Conservation (phyloP, 129 eudicot genomes). For the Saposhnikovia divaricata region DNA sequence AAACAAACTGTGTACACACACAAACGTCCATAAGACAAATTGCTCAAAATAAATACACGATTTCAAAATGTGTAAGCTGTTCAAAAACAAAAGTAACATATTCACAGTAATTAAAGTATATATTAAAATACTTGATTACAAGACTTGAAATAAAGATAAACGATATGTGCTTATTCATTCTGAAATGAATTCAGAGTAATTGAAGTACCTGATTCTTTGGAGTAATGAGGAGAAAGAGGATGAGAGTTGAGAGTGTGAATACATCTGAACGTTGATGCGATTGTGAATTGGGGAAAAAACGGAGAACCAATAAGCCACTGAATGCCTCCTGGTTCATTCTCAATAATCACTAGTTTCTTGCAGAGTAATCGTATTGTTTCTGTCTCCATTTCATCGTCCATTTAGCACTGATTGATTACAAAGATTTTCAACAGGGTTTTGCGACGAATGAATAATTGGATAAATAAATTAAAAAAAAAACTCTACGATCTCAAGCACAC, state of each 20-base stretch:
- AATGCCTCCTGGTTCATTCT: slow-evolving; percentile 42
- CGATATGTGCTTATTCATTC: too few species aligned
- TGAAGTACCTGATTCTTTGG: slow-evolving; percentile 77
- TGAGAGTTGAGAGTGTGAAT: slow-evolving; percentile 48
- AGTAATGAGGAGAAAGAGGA: slow-evolving; percentile 46
- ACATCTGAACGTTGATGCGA: slow-evolving; percentile 74
- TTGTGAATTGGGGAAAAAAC: slow-evolving; percentile 40
- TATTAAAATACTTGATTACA: too few species aligned
- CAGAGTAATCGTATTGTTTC: slow-evolving; percentile 42
- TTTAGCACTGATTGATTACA: not conserved
- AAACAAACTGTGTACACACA: not conserved
- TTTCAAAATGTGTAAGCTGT: too few species aligned
- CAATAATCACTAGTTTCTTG: slow-evolving; percentile 35
- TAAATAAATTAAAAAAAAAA: too few species aligned
- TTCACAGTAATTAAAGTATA: too few species aligned
- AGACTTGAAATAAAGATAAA: too few species aligned
- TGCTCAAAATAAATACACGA: not conserved
- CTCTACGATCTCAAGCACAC: too few species aligned
- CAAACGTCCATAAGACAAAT: too few species aligned
- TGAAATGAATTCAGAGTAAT: too few species aligned
- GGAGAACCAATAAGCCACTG: slow-evolving; percentile 92
- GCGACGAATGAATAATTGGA: too few species aligned
- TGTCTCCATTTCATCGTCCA: slow-evolving; percentile 25
- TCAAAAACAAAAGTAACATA: too few species aligned
- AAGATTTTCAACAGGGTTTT: not conserved